These are phyloP conservation scores for Stramenopiles sp. DNA, from an alignment of 352 stramenopile genomes.

Conservation along the genomic window DNA sequence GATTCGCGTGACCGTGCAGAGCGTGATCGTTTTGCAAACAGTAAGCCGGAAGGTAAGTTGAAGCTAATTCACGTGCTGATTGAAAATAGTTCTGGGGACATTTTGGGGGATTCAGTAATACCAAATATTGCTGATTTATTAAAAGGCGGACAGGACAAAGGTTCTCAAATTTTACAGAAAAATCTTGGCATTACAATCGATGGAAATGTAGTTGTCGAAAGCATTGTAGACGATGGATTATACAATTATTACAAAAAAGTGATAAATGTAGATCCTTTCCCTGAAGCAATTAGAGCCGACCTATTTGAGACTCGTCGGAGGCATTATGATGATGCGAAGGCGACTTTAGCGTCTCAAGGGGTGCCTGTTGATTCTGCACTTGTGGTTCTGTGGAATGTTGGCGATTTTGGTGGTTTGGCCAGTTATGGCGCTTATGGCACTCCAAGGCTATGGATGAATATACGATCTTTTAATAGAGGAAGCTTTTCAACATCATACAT, in stretches of 20 bases:
- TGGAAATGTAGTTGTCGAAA: not conserved
- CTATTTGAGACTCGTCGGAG: not conserved
- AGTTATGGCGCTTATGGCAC: not conserved
- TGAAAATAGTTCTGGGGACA: not conserved
- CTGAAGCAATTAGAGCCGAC: not conserved
- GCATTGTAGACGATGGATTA: not conserved
- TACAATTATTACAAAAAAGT: not conserved
- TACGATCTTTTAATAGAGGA: not conserved
- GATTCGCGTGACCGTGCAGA: not conserved
- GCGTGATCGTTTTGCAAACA: not conserved
- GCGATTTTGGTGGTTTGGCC: not conserved
- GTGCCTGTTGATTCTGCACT: not conserved
- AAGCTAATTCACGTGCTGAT: not conserved
- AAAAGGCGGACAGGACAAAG: not conserved
- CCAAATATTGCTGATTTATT: not conserved
- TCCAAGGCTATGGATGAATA: not conserved
- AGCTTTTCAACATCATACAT: not conserved
- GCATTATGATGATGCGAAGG: not conserved
- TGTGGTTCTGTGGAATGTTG: not conserved
- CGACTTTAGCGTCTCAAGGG: not conserved
- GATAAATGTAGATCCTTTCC: not conserved
- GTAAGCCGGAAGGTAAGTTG: not conserved
- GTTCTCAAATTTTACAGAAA: not conserved
- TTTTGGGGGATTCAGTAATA: not conserved
- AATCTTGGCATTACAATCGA: not conserved